Evolutionary conservation across 805 yeast species (phyloP), one percentile per base, ranked within the genome.

Genomic region (Candida glaebosa): DNA sequence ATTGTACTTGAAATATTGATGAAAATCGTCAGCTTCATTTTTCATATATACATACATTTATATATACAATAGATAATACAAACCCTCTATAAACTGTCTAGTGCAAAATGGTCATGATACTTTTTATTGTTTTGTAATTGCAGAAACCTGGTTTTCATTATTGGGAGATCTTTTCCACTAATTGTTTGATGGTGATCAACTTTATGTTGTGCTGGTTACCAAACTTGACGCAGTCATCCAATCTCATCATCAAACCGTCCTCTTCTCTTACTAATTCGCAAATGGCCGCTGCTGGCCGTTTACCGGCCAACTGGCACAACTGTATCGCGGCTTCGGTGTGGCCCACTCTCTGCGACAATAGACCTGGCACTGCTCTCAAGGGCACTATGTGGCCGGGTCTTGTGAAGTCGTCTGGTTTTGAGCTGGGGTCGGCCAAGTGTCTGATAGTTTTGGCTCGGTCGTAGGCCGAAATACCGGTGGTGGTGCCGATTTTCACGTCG

Each of bases 241-340:
- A 70, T 61, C 99, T 81, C 83, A 90, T 88, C 98, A 93, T 93
- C 49, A 84, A 71, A 1, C 99, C 99, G 56, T 93, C 98, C 37
- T 81, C 84, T 50, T 89, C 98, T 43, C 84, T 79, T 18, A 93
- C 98, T 52, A 93, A 71, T 68, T 93, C 99, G 63, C 98, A 87
- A 52, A 93, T 91, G 28, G 85, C 93, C 12, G 86, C 95, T 2
- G 88, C 99, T 2, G 93, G 95, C 48, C 78, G 78, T 51, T 86
- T 71, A 0, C 88, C 89, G 5, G 91, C 75, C 54, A 90, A 71
- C 54, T 69, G 67, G 58, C 96, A 82, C 48, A 93, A 72, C 58
- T 91, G 96, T 6, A 93, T 95, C 19, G 88, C 89, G 14, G 99
- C 98, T 67, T 93, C 99, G 8, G 99, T 93, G 61, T 93, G 99